Evolutionary conservation across 345 rosid genomes (phyloP).

Genomic region (Populus alba): DNA sequence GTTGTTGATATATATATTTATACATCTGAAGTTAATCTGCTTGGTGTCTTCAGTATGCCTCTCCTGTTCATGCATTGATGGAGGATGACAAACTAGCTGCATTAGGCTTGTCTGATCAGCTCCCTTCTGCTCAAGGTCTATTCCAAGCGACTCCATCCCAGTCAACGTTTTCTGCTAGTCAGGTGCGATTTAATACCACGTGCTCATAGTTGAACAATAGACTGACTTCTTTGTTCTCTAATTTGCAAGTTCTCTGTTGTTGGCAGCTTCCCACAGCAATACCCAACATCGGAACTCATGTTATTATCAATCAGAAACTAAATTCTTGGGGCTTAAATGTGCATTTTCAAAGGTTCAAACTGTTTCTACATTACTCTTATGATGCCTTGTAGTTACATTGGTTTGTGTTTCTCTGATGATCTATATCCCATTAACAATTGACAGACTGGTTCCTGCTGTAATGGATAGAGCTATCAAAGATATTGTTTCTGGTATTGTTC

Average conservation of each 20-base stretch:
- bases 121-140: slow-evolving; percentile 75
- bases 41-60: slow-evolving; percentile 53
- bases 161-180: slow-evolving; percentile 59
- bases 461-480: slow-evolving; percentile 97
- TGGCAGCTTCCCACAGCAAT: slow-evolving; percentile 70
- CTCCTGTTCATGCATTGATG: slow-evolving; percentile 63
- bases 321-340: slow-evolving; percentile 62
- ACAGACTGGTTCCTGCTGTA: slow-evolving; percentile 82
- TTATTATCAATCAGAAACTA: slow-evolving; percentile 79
- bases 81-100: slow-evolving; percentile 84
- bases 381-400: neutral
- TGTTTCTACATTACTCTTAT: slow-evolving; percentile 5
- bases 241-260: slow-evolving; percentile 11
- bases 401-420: neutral
- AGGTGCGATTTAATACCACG: slow-evolving; percentile 33
- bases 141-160: slow-evolving; percentile 75
- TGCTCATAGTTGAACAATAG: neutral
- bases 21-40: slow-evolving; percentile 3
- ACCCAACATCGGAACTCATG: slow-evolving; percentile 77
- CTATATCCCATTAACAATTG: slow-evolving; percentile 2
- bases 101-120: slow-evolving; percentile 76
- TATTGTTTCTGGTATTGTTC: slow-evolving; percentile 85
- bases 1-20: neutral
- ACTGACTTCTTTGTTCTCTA: slow-evolving; percentile 7
- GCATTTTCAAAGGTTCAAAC: slow-evolving; percentile 86